Evolutionary conservation across 139 green algal species (phyloP).

Genomic region (Chlorella sp.): DNA sequence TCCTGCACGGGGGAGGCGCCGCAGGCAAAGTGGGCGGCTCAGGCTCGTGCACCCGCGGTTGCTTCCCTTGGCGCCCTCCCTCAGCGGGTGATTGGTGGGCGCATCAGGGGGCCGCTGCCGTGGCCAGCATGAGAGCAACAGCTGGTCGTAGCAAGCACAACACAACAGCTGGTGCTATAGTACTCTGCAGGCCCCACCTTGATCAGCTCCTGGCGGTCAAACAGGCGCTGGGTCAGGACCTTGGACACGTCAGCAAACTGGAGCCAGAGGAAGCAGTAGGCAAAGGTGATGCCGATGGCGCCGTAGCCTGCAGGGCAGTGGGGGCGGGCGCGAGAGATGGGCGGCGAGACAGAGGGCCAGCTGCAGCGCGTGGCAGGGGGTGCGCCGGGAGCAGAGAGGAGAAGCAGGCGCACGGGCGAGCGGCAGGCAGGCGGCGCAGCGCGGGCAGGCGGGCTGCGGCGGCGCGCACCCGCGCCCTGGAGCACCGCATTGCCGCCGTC

Average conservation of each 20-base stretch:
- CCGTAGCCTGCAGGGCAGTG: conserved; percentile 2
- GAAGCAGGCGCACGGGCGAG: background rate
- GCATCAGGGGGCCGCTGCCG: background rate
- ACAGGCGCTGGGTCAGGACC: conserved; percentile 11
- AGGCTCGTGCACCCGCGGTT: background rate
- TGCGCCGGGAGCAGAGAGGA: background rate
- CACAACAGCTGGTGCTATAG: no score
- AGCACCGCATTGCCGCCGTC: conserved; percentile 39
- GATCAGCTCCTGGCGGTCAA: background rate
- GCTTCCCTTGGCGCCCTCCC: background rate
- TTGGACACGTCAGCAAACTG: conserved; percentile 39
- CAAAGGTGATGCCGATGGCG: conserved; percentile 25
- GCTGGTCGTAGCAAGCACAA: background rate
- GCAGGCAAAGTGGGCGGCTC: background rate
- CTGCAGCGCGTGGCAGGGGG: background rate
- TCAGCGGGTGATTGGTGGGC: background rate
- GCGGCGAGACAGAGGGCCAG: background rate
- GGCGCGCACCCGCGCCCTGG: conserved; percentile 30
- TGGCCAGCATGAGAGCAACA: background rate
- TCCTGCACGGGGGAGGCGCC: background rate
- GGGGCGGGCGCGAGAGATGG: background rate
- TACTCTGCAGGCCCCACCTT: background rate
- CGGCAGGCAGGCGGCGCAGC: background rate
- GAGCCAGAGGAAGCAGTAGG: conserved; percentile 23
- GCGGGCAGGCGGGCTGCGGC: background rate